phyloP scores from a whole-genome alignment of 495 filamentous ascomycete species.

The Schizothecium vesticola region DNA sequence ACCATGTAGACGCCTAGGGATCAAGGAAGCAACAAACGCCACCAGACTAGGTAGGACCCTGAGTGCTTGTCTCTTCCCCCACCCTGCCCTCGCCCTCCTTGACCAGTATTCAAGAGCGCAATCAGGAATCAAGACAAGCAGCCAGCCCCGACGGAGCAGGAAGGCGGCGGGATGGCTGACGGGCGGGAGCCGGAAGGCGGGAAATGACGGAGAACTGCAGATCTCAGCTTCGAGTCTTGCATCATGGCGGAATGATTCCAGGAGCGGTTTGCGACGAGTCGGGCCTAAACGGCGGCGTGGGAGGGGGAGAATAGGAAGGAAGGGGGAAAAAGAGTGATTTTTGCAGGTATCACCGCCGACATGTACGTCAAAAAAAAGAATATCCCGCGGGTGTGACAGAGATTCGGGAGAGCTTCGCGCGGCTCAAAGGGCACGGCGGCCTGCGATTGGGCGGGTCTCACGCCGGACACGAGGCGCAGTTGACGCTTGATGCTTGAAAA shows the following conservation, averaged over 20 bases:
- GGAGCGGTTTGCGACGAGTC: not conserved
- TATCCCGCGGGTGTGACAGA: slow-evolving; percentile 7
- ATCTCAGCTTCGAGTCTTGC: not conserved
- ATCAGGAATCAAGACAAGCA: not conserved
- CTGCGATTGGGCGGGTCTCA: slow-evolving; percentile 8
- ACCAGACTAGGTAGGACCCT: not conserved
- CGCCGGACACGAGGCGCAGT: slow-evolving; percentile 11
- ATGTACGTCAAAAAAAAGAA: not conserved
- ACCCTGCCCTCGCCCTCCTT: not conserved
- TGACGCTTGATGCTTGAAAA: not conserved
- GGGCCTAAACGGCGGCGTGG: not conserved
- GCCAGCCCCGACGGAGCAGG: slow-evolving; percentile 5
- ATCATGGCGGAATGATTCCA: not conserved
- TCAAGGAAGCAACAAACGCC: not conserved
- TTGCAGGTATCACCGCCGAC: not conserved
- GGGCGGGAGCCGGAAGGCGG: not conserved
- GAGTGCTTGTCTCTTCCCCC: not conserved
- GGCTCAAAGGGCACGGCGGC: not conserved
- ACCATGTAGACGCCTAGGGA: not conserved
- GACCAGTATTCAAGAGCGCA: not conserved
- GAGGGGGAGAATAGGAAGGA: not conserved
- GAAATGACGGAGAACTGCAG: not conserved
- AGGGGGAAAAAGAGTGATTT: not conserved
- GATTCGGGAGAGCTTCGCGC: slow-evolving; percentile 12
- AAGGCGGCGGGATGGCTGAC: not conserved